Percentiles rank a stretch among this genome's conserved stretches.
phyloP scores from a whole-genome alignment of 768 basidiomycete genomes.

The Lactifluus volemus region DNA sequence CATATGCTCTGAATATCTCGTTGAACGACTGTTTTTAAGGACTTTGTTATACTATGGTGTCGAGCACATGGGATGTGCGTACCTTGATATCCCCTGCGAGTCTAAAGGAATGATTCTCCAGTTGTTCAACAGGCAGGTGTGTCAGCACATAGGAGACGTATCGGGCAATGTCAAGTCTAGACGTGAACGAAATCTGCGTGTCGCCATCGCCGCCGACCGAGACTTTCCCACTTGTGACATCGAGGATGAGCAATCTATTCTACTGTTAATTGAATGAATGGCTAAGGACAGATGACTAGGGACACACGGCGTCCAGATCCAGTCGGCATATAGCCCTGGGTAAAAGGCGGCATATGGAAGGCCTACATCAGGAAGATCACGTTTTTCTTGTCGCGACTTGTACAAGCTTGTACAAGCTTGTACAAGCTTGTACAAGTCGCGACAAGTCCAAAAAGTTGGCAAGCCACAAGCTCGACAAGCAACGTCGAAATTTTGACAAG shows the following conservation, averaged over 20 bases:
- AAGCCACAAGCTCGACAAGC: too few relatives aligned
- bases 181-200: conserved; percentile 14
- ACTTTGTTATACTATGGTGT: neutral
- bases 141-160: conserved; percentile 19
- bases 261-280: neutral
- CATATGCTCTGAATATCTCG: conserved; percentile 17
- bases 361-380: too few relatives aligned
- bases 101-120: conserved; percentile 8
- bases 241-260: neutral
- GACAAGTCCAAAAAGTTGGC: too few relatives aligned
- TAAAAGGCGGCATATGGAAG: conserved; percentile 15
- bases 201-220: conserved; percentile 16
- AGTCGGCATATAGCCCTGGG: conserved; percentile 18
- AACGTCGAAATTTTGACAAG: too few relatives aligned
- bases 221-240: conserved; percentile 18
- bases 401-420: too few relatives aligned
- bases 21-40: conserved; percentile 10
- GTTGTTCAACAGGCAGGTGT: conserved; percentile 3
- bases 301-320: conserved; percentile 3
- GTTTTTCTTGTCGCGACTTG: too few relatives aligned
- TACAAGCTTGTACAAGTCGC: too few relatives aligned
- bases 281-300: neutral
- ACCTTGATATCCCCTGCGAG: conserved; percentile 13
- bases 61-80: neutral
- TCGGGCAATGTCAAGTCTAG: conserved; percentile 20